Evolutionary conservation across 2,329 filamentous ascomycete genomes (phyloP), one percentile per base, ranked within the genome.

Genomic region (Pseudofabraea citricarpa): DNA sequence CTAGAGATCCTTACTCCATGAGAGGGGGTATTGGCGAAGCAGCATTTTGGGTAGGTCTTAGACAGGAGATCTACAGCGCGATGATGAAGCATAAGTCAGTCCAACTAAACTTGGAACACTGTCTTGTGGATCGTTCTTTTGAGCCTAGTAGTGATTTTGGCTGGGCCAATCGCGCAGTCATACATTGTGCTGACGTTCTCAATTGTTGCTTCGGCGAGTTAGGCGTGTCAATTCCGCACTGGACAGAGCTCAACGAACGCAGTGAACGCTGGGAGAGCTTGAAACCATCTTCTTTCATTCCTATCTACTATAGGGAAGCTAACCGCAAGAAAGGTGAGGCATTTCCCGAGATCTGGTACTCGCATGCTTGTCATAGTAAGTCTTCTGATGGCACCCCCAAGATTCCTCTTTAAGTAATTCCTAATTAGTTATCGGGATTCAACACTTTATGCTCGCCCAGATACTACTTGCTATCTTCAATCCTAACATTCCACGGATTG

Each of bases 161-260:
- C 1, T 81, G 77, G 77, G 73, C 78, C 2, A 81, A 83, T 56
- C 70, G 78, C 13, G 75, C 79, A 13, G 71, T 84, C 0, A 70
- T 79, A 3, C 74, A 80, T 52, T 79, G 78, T 42, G 78, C 78
- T n/a, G 77, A 82, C 48, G 75, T 83, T 1, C 62, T 84, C 13
- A 77, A 81, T 47, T 81, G 74, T 52, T 84, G 80, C 56, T 83
- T 82, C 51, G 69, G 71, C 2, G 63, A 69, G 13, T 57, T 53
- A 13, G 49, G 63, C 45, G 48, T 60, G 40, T 33, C 48, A 46
- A 48, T 56, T 26, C 45, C 48, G 2, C 52, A 60, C 16, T 79
- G 75, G 65, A 62, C 57, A 6, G 63, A 67, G 19, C 61, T 81
- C 10, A 59, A 69, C 9, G 58, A 66, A 5, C 73, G 71, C 44